Percentiles rank a stretch among this genome's conserved stretches.
Conservation (phyloP, 176 grass and related monocot species). For the Calamus simplicifolius region DNA sequence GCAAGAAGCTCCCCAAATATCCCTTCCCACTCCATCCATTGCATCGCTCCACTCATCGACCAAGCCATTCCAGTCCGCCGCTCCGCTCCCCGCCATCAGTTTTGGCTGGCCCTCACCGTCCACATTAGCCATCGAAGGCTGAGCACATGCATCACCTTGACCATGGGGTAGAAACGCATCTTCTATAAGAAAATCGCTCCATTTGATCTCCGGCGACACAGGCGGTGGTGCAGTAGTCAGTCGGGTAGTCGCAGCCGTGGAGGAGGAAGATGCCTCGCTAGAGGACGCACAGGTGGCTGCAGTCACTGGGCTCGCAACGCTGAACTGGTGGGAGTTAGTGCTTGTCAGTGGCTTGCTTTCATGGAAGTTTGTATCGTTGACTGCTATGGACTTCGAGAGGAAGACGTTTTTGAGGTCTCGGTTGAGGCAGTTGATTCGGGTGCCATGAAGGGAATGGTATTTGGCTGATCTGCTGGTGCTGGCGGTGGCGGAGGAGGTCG, state of each 20-base stretch:
- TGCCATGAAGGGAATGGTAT: slow-evolving; percentile 17
- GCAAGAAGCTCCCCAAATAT: slow-evolving; percentile 11
- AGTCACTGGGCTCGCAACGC: background rate
- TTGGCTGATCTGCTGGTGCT: background rate
- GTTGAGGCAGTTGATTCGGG: slow-evolving; percentile 13
- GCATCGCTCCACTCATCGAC: background rate
- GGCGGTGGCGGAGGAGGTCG: slow-evolving; percentile 12
- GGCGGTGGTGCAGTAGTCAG: background rate
- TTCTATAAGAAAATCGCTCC: slow-evolving; percentile 34
- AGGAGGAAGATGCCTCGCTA: slow-evolving; percentile 2
- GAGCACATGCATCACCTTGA: too few species aligned
- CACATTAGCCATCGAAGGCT: too few species aligned
- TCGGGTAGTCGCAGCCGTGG: background rate
- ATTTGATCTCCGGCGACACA: background rate
- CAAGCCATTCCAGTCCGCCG: background rate
- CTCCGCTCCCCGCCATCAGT: slow-evolving; percentile 10
- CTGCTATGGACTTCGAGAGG: slow-evolving; percentile 15
- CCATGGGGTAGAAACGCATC: background rate
- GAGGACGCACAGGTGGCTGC: background rate
- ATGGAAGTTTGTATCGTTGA: slow-evolving; percentile 16
- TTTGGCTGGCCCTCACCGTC: background rate
- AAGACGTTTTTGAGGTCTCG: slow-evolving; percentile 35
- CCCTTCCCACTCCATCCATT: background rate
- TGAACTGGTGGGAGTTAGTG: slow-evolving; percentile 21
- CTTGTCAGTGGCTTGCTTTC: too few species aligned